Conservation (phyloP, 768 basidiomycete species). For the Psilocybe subaeruginosa region DNA sequence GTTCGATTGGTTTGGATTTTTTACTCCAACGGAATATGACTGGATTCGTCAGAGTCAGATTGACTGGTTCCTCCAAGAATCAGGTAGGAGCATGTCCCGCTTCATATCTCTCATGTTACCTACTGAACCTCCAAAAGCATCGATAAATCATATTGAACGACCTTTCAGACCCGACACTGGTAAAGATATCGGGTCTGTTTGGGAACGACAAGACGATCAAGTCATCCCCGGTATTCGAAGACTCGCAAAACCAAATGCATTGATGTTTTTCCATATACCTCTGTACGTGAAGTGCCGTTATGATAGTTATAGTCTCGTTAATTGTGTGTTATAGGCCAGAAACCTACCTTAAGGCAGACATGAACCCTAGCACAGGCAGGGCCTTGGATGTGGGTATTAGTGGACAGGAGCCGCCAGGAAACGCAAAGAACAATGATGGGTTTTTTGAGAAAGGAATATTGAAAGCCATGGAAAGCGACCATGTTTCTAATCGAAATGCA, state of each 20-base stretch:
- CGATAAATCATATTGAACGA: slow-evolving; percentile 74
- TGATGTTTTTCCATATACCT: slow-evolving; percentile 99
- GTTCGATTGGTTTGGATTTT: slow-evolving; percentile 64
- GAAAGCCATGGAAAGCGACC: slow-evolving; percentile 71
- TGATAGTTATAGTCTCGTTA: neutral
- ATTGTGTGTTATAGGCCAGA: slow-evolving; percentile 56
- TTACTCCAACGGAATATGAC: slow-evolving; percentile 79
- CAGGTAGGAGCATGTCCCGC: slow-evolving; percentile 43
- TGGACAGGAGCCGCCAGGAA: slow-evolving; percentile 59
- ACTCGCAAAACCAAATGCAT: slow-evolving; percentile 90
- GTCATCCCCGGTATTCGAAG: slow-evolving; percentile 49
- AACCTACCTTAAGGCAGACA: slow-evolving; percentile 72
- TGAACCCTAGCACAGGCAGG: slow-evolving; percentile 57
- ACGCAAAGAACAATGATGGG: slow-evolving; percentile 72
- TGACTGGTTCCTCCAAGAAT: slow-evolving; percentile 89
- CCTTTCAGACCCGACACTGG: slow-evolving; percentile 82
- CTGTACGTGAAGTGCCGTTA: slow-evolving; percentile 48
- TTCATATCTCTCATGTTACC: neutral
- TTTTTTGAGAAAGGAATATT: slow-evolving; percentile 87
- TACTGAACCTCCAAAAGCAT: slow-evolving; percentile 33
- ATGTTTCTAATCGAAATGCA: slow-evolving; percentile 45
- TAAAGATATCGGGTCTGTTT: slow-evolving; percentile 68
- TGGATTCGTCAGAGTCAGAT: slow-evolving; percentile 85
- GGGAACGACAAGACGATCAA: slow-evolving; percentile 66
- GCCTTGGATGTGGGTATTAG: slow-evolving; percentile 71